These are phyloP conservation scores for Fragaria vesca DNA, from an alignment of 306 rosid genomes.

Conservation along the genomic window DNA sequence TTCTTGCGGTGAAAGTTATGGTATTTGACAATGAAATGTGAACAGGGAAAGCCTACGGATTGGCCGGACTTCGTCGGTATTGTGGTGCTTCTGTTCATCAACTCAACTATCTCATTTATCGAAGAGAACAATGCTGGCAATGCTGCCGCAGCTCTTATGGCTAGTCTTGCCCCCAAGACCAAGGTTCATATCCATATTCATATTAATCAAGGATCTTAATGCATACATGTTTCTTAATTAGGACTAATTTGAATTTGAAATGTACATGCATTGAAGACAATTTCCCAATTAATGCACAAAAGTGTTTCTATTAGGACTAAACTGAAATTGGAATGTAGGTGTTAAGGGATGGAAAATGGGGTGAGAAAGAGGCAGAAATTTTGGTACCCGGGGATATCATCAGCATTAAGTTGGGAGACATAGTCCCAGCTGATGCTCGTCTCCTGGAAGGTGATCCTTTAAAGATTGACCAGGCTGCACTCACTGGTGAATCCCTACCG, in stretches of 20 bases:
- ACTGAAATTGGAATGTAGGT: slow-evolving; percentile 39
- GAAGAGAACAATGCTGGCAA: slow-evolving; percentile 95
- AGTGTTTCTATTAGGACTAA: neutral
- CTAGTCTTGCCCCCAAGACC: slow-evolving; percentile 95
- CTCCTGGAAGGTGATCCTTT: slow-evolving; percentile 85
- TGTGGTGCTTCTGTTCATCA: slow-evolving; percentile 63
- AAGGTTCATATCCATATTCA: slow-evolving; percentile 44
- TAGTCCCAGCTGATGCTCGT: slow-evolving; percentile 90
- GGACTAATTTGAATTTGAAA: neutral
- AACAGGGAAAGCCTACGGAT: slow-evolving; percentile 77
- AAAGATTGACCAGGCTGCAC: slow-evolving; percentile 88
- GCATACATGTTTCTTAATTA: neutral
- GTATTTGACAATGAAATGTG: neutral
- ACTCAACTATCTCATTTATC: slow-evolving; percentile 88
- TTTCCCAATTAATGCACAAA: no score
- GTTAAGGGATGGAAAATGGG: slow-evolving; percentile 82
- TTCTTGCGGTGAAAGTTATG: neutral
- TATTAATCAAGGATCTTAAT: neutral
- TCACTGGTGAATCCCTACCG: slow-evolving; percentile 89
- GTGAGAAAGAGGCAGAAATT: slow-evolving; percentile 72
- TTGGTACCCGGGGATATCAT: slow-evolving; percentile 89
- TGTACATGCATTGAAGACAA: slow-evolving; percentile 7
- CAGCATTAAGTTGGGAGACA: slow-evolving; percentile 92
- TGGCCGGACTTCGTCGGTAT: slow-evolving; percentile 92
- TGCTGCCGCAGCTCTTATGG: slow-evolving; percentile 95